Conservation (phyloP, 2,329 filamentous ascomycete genomes). For the Phoma herbarum region DNA sequence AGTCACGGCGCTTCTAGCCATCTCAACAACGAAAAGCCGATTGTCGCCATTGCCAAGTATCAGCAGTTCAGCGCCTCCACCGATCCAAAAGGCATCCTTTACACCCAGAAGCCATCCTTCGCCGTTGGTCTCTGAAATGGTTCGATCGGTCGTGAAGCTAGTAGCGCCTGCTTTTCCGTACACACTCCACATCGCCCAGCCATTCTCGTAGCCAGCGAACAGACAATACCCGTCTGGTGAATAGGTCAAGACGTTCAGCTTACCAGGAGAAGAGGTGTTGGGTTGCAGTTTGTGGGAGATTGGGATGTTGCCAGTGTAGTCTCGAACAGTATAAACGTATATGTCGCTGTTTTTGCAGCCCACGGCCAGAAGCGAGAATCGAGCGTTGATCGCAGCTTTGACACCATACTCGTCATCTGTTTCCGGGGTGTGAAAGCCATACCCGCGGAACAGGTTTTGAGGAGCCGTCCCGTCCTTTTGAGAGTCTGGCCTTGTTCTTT, state of each 20-base stretch:
- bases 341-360: constrained; percentile 82
- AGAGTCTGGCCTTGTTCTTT: constrained; percentile 62
- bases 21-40: constrained; percentile 86
- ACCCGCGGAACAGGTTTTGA: constrained; percentile 82
- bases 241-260: constrained; percentile 78
- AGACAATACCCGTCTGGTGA: constrained; percentile 96
- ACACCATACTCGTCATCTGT: constrained; percentile 68
- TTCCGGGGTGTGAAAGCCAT: constrained; percentile 85
- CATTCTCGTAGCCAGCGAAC: constrained; percentile 89
- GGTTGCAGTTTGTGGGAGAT: constrained; percentile 80
- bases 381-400: constrained; percentile 86
- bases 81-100: constrained; percentile 82
- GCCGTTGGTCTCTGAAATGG: constrained; percentile 70
- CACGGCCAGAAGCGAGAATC: constrained; percentile 91
- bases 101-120: constrained; percentile 89
- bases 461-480: constrained; percentile 55
- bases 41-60: constrained; percentile 76
- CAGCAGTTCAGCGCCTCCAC: constrained; percentile 85
- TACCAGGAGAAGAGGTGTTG: constrained; percentile 75
- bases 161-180: constrained; percentile 90
- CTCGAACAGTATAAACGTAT: constrained; percentile 88
- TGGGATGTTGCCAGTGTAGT: constrained; percentile 93
- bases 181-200: constrained; percentile 97
- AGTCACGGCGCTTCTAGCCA: constrained; percentile 91
- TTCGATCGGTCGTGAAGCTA: constrained; percentile 77